Conservation (phyloP, 164 flowering plant species). For the Aristolochia fimbriata region DNA sequence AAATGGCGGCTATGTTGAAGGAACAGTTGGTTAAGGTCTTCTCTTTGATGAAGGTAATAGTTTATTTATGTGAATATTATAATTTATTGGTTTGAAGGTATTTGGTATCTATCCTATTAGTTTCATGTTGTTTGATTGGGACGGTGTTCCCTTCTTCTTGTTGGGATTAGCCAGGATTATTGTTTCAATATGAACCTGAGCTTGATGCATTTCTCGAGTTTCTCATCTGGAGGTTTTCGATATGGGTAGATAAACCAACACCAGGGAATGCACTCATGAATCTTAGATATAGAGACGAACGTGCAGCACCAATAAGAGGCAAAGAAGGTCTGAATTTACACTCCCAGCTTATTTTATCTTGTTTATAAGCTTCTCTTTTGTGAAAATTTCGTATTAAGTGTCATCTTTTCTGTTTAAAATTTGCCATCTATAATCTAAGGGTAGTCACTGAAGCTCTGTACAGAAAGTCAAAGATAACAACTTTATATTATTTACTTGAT, state of each 20-base stretch:
- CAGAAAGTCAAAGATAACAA: no score
- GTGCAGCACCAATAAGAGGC: conserved; percentile 39
- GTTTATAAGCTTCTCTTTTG: no score
- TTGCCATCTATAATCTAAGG: no score
- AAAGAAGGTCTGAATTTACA: conserved; percentile 39
- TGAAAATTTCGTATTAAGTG: no score
- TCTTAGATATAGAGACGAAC: conserved; percentile 89
- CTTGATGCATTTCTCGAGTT: conserved; percentile 96
- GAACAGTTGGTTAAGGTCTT: conserved; percentile 95
- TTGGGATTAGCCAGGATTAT: conserved; percentile 97
- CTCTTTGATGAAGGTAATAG: conserved; percentile 58
- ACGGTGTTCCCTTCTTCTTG: background rate
- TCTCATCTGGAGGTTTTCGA: conserved; percentile 95
- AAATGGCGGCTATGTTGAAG: conserved; percentile 96
- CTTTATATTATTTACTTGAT: no score
- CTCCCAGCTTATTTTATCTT: no score
- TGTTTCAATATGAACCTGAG: conserved; percentile 98
- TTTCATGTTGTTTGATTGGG: no score
- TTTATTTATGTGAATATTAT: no score
- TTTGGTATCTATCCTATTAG: no score
- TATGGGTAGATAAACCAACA: conserved; percentile 99
- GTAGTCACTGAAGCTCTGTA: no score
- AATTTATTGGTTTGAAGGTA: no score
- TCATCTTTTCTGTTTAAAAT: no score
- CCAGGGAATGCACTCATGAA: conserved; percentile 97